Conservation (phyloP, 345 rosid species). For the Kandelia obovata region DNA sequence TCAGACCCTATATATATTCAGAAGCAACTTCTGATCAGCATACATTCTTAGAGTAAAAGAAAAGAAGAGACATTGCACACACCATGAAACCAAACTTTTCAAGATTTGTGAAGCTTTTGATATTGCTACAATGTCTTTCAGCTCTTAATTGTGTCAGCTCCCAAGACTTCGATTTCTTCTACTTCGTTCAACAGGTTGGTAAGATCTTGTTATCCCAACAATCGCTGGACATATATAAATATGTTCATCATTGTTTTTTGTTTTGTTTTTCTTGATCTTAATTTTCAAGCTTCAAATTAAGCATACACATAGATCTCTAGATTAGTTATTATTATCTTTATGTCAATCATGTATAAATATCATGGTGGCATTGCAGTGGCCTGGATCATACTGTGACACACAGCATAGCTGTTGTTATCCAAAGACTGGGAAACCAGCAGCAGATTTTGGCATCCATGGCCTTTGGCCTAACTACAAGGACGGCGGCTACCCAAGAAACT, state of each 20-base stretch:
- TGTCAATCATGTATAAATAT: too few relatives aligned
- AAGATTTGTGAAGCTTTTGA: conserved; percentile 33
- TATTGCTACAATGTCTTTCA: conserved; percentile 40
- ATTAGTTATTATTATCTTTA: too few relatives aligned
- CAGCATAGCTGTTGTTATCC: conserved; percentile 72
- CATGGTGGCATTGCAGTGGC: conserved; percentile 50
- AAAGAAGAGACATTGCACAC: not conserved
- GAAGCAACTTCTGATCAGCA: not conserved
- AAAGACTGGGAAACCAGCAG: conserved; percentile 65
- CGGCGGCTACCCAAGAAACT: conserved; percentile 65
- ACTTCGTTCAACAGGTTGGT: conserved; percentile 70
- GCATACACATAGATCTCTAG: too few relatives aligned
- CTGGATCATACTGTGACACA: conserved; percentile 81
- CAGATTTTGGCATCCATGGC: conserved; percentile 87
- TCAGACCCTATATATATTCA: too few relatives aligned
- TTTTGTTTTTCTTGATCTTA: not conserved
- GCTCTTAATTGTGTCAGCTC: conserved; percentile 22
- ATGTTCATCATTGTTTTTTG: not conserved
- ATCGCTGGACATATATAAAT: not conserved
- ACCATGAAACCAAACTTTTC: conserved; percentile 25
- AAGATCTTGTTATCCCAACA: not conserved
- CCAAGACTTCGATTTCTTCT: conserved; percentile 80
- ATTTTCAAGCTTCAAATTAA: not conserved
- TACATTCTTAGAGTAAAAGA: not conserved
- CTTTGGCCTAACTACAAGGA: conserved; percentile 83